Base-by-base conservation (phyloP, 306 rosid genomes). In the Vachellia pachyceras region DNA sequence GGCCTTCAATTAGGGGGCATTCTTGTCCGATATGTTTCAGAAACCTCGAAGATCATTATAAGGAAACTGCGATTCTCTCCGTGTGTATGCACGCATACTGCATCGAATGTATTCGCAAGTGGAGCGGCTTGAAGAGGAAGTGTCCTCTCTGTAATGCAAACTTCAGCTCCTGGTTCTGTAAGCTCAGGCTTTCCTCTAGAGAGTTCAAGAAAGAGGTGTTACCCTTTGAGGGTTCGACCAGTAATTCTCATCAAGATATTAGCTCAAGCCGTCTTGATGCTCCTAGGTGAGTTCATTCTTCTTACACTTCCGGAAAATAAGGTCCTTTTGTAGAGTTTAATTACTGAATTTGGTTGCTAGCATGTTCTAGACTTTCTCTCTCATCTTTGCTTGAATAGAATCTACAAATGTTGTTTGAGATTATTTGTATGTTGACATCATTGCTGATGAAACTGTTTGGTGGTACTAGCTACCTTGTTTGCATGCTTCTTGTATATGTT, bases 61-160 rank as follows among this genome's bases (percentile, higher is more conserved):
- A 77, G 42, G 87, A 86, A 52, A 88, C 86, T 36, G 95, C 85
- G 47, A 88, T 89, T 69, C 88, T 86, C 5, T 35, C 66, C 2
- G 55, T 33, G 39, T 91, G 95, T 72, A 39, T 58, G 37, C 92
- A 89, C 84, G 90, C 92, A 0, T 87, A 82, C 78, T 89, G 92
- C 84, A 57, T 74, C 29, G 37, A 29, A 35, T 89, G 92, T 82
- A 91, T 91, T 47, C 85, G 88, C 45, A 85, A 75, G 41, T 89
- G 95, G 95, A 91, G 92, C 81, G 35, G n/a, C 14, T 42, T 87
- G 72, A 73, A 83, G 72, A 85, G 87, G 14, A 87, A 70, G 25
- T 89, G 92, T 9, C 95, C 95, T 33, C 91, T 89, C 69, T 91
- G 95, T 61, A 91, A 87, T 78, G 77, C 87, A n/a, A 71, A 55